phyloP scores from a whole-genome alignment of 495 filamentous ascomycete species.

The Aspergillus sparsus region DNA sequence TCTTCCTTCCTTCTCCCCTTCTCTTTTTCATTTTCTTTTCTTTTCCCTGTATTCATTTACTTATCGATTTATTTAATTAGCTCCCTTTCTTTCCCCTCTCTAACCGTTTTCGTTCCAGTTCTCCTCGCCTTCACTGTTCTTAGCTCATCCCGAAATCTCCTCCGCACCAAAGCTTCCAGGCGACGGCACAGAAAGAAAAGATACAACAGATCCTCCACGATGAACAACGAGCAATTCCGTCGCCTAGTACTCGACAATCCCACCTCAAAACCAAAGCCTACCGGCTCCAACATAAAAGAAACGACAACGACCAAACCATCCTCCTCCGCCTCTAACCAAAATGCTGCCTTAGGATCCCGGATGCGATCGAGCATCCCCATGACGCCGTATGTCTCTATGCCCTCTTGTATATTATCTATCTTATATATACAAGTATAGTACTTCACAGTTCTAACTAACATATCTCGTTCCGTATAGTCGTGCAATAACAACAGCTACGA shows the following conservation, averaged over 20 bases:
- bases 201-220: conserved; percentile 32
- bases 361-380: conserved; percentile 79
- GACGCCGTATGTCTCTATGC: conserved; percentile 64
- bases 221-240: conserved; percentile 98
- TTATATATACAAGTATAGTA: too few relatives aligned
- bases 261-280: conserved; percentile 23
- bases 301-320: conserved; percentile 8
- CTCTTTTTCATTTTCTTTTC: too few relatives aligned
- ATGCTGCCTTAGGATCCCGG: conserved; percentile 46
- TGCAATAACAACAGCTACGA: conserved; percentile 58
- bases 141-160: too few relatives aligned
- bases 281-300: neutral
- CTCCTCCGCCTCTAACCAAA: neutral
- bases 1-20: too few relatives aligned
- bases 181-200: neutral
- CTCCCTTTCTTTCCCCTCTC: too few relatives aligned
- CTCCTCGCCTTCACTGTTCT: too few relatives aligned
- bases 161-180: too few relatives aligned
- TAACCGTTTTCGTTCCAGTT: too few relatives aligned
- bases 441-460: too few relatives aligned
- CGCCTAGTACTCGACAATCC: conserved; percentile 67
- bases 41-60: too few relatives aligned
- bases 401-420: neutral
- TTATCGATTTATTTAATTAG: too few relatives aligned
- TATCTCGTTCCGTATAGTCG: too few relatives aligned